Conservation (phyloP, 2,329 filamentous ascomycete species). For the Venturia effusa region DNA sequence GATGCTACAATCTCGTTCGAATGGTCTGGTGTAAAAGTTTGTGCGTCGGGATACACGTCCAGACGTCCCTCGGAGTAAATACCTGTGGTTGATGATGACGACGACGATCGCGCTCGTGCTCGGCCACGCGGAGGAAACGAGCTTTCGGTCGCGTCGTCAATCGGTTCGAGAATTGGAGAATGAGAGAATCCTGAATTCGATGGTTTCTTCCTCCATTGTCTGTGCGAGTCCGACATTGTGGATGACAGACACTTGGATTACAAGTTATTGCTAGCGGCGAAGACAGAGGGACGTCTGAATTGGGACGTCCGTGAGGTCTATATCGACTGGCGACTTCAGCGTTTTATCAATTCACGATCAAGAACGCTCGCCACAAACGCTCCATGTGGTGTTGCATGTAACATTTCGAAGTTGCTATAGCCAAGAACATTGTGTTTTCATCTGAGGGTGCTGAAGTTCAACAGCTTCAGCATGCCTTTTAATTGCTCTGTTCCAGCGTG, state of each 20-base stretch:
- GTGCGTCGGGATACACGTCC: not conserved
- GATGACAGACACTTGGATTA: not conserved
- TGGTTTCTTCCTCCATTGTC: not conserved
- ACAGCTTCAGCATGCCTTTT: not conserved
- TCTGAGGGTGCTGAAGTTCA: not conserved
- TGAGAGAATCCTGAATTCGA: not conserved
- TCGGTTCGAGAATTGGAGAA: not conserved
- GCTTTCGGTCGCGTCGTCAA: not conserved
- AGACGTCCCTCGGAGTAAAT: not conserved
- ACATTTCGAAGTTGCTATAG: not conserved
- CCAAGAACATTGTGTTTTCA: not conserved
- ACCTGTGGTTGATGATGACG: not conserved
- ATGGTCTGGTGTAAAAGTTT: not conserved
- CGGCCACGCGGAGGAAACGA: not conserved
- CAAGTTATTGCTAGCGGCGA: not conserved
- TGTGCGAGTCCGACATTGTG: not conserved
- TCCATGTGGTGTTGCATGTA: not conserved
- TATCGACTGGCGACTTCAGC: not conserved
- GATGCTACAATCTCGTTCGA: not conserved
- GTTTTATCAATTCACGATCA: not conserved
- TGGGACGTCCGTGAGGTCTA: not conserved
- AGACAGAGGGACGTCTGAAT: not conserved
- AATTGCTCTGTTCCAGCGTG: not conserved
- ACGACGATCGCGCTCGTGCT: not conserved
- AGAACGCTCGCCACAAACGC: not conserved